Base-by-base conservation (phyloP, 352 stramenopile genomes). In the Phytophthora idaei region DNA sequence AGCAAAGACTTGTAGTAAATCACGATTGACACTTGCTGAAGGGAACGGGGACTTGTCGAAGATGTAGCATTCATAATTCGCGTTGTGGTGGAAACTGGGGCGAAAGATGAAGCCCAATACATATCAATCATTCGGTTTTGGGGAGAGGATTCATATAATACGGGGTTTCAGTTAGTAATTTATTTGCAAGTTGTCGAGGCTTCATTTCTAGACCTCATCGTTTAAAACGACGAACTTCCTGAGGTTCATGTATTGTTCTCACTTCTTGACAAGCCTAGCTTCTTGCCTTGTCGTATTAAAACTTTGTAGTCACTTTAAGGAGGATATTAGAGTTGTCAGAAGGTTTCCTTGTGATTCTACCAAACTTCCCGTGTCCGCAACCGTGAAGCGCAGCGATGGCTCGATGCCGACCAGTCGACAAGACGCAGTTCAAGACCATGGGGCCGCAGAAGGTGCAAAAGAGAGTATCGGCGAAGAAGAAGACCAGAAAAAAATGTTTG, bases 51-150 rank as follows among this genome's bases (percentile, higher is more conserved):
- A 41, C 0, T 47, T 46, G 2, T 57, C 73, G 1, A 68, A 41
- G 21, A 67, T 80, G 34, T 27, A 25, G 0, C 81, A 90, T 34
- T 77, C 79, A 12, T 77, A 89, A 44, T 90, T 41, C 66, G 51
- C n/a, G 29, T 81, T 8, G 29, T 62, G 29, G 15, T 21, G 9
- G 31, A 28, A 0, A 31, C 45, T 32, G 8, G n/a, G 32, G 11
- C 10, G 36, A 32, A 69, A 17, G 14, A 15, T 47, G 37, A 57
- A 57, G 15, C 9, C 17, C 39, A 42, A 46, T 17, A 21, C 17
- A 21, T 21, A 21, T 21, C 17, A 21, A 0, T 21, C 17, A 21
- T 21, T 21, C 17, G 17, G 17, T 21, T 21, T 21, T 21, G 17
- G 17, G 17, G 17, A 21, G 17, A 21, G 17, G 0, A 21, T 21